Evolutionary conservation across 176 grass and related monocot species (phyloP).

Genomic region (Echinochloa phyllopogon): DNA sequence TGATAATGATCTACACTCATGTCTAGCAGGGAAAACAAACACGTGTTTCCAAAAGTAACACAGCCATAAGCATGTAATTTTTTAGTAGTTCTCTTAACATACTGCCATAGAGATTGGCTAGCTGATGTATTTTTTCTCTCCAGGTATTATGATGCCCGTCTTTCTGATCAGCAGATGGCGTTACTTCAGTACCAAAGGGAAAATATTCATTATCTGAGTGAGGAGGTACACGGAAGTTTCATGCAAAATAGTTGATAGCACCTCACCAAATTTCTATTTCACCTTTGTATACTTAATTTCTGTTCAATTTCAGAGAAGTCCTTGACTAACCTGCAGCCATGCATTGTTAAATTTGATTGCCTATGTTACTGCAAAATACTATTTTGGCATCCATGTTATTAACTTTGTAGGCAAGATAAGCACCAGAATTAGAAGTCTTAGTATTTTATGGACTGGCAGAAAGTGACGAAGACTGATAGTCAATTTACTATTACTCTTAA

Average conservation of each 20-base stretch:
- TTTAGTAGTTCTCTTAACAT: neutral
- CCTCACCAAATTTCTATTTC: neutral
- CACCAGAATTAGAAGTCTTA: neutral
- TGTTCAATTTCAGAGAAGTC: conserved; percentile 8
- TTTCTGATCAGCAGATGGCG: conserved; percentile 99
- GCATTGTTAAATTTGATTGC: neutral
- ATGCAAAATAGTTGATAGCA: conserved; percentile 35
- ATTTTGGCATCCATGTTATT: neutral
- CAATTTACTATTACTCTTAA: conserved; percentile 14
- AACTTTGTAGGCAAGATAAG: neutral
- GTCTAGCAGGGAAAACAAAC: neutral
- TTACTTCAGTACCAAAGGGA: conserved; percentile 96
- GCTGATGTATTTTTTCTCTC: neutral
- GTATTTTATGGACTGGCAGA: conserved; percentile 24
- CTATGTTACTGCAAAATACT: neutral
- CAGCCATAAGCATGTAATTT: neutral
- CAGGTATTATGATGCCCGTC: conserved; percentile 84
- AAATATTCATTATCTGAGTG: conserved; percentile 98
- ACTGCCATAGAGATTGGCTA: neutral
- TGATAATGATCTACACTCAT: conserved; percentile 12
- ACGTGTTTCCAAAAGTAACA: conserved; percentile 15
- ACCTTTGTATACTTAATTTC: conserved; percentile 20
- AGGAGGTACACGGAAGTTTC: conserved; percentile 69
- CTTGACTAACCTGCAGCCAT: neutral
- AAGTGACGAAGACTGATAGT: conserved; percentile 12